Base-by-base conservation (phyloP, 345 rosid genomes). In the Psidium guajava region DNA sequence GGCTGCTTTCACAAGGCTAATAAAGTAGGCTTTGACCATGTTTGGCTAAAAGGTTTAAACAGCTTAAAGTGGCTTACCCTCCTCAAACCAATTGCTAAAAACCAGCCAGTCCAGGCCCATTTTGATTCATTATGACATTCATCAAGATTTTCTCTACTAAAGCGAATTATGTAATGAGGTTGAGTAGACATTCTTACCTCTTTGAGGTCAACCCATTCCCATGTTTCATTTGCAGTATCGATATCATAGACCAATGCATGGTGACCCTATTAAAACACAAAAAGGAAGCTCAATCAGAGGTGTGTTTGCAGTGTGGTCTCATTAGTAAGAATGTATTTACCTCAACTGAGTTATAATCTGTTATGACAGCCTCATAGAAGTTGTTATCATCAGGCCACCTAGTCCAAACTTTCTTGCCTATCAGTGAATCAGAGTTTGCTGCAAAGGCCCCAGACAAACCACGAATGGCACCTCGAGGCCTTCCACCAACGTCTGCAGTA, bases 171-270 rank as follows among this genome's bases (percentile, higher is more conserved):
- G 11, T 32, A 32, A 69, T 69, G 47, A 18, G 22, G 77, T 36
- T 69, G 77, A 69, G 47, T 32, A 32, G 77, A 69, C 77, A 32
- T 82, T 16, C 84, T 87, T 93, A 96, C 99, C 98, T 96, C 99
- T 94, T 94, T 96, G 87, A 96, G 98, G 91, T 97, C 91, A 88
- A 97, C 98, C 99, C 98, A 96, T 89, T 97, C 99, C 97, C 95
- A 94, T 15, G 98, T 94, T 94, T 96, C 98, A 86, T 91, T 88
- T 32, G 88, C 89, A 21, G 99, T 91, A 87, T 91, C 90, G 20
- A 93, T 93, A 87, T 95, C 99, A 90, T 97, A 97, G 86, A 97
- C 97, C 92, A 97, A 91, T 88, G 94, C 96, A 93, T 97, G 99
- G 74, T 86, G 91, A 51, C 98, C 99, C 99, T 97, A 87, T 86